phyloP scores from a whole-genome alignment of 352 stramenopile genomes.

The Thraustotheca clavata region DNA sequence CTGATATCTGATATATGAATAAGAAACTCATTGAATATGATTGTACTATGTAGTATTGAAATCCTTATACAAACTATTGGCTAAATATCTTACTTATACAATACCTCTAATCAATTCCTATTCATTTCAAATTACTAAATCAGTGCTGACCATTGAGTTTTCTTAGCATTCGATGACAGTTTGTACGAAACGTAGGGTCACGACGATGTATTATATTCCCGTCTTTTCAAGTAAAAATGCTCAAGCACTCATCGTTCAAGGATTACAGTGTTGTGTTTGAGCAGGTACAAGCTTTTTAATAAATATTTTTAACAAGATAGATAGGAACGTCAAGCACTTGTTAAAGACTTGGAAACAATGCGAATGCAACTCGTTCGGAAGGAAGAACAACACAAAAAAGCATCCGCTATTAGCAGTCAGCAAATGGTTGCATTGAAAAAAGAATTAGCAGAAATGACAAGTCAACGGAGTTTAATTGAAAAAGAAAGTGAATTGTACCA shows the following conservation, averaged over 20 bases:
- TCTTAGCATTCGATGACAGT: no score
- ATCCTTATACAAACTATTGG: no score
- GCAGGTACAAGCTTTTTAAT: not conserved
- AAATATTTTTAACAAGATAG: not conserved
- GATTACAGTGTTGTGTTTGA: constrained; percentile 5
- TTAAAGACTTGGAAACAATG: constrained; percentile 63
- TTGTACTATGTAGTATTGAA: no score
- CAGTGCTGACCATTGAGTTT: no score
- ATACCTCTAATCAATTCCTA: no score
- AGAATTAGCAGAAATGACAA: constrained; percentile 53
- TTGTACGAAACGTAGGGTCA: no score
- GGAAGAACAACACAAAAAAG: constrained; percentile 41
- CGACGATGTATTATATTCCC: not conserved
- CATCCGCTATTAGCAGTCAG: constrained; percentile 39
- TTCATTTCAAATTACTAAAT: no score
- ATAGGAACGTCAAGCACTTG: constrained; percentile 53
- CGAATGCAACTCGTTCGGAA: constrained; percentile 71
- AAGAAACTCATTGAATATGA: no score
- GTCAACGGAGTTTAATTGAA: constrained; percentile 33
- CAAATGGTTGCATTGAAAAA: constrained; percentile 71
- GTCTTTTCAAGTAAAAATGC: not conserved
- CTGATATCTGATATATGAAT: no score
- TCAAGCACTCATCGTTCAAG: not conserved
- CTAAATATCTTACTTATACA: no score
- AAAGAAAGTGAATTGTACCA: constrained; percentile 37